phyloP scores from a whole-genome alignment of 257 asterid genomes.

The Perilla frutescens region DNA sequence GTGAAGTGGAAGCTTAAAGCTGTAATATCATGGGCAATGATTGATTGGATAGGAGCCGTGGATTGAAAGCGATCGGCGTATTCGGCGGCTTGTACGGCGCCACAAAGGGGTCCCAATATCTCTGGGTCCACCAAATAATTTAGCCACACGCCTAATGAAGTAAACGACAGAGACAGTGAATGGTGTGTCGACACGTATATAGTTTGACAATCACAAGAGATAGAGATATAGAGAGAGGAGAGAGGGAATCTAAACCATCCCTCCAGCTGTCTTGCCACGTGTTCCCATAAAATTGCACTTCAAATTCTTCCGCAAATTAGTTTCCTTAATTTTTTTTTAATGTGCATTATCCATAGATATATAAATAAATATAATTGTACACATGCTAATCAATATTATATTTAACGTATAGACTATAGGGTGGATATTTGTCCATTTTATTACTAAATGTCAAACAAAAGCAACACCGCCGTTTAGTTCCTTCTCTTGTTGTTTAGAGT shows the following conservation, averaged over 20 bases:
- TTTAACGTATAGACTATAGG: too few species aligned
- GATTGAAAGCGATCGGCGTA: slow-evolving; percentile 35
- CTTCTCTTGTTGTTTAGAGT: too few species aligned
- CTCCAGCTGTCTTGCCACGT: slow-evolving; percentile 37
- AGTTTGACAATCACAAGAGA: slow-evolving; percentile 13
- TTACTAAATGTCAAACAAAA: too few species aligned
- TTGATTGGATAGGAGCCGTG: slow-evolving; percentile 28
- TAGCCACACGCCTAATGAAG: neutral
- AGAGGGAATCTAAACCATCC: slow-evolving; percentile 23
- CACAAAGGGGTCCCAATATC: neutral
- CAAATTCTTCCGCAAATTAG: neutral
- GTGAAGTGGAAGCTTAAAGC: slow-evolving; percentile 28
- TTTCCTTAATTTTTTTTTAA: too few species aligned
- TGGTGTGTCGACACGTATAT: slow-evolving; percentile 31
- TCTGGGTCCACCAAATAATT: neutral
- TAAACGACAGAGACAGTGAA: slow-evolving; percentile 28
- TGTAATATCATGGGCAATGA: slow-evolving; percentile 15
- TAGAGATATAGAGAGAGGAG: neutral
- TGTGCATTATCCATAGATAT: neutral
- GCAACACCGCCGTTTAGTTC: too few species aligned
- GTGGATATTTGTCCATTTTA: too few species aligned
- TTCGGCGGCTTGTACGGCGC: slow-evolving; percentile 38
- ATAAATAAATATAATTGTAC: too few species aligned
- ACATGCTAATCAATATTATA: too few species aligned
- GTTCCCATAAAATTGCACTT: slow-evolving; percentile 6